Percentiles rank a stretch among this genome's conserved stretches.
These are phyloP conservation scores for Syzygium aqueum DNA, from an alignment of 345 rosid species.

Conservation along the genomic window DNA sequence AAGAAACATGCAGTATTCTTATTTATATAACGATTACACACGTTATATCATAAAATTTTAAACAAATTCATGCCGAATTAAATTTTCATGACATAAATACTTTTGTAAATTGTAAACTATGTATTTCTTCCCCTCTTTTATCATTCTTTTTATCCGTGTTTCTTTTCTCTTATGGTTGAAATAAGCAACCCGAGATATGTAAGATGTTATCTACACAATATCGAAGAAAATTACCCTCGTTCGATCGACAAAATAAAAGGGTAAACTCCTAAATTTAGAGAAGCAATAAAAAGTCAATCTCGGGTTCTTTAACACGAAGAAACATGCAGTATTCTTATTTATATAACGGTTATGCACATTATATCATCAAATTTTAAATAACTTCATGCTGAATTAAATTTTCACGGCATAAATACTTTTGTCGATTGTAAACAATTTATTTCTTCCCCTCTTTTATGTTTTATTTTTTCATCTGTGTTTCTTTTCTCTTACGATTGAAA, in stretches of 20 bases:
- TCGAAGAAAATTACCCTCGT: background rate
- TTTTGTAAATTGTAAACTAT: background rate
- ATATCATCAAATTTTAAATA: background rate
- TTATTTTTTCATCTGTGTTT: background rate
- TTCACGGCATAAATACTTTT: background rate
- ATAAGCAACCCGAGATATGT: background rate
- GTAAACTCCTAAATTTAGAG: background rate
- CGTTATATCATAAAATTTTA: too few species aligned
- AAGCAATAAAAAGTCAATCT: background rate
- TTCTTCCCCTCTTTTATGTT: background rate
- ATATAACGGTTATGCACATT: background rate
- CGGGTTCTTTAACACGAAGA: background rate
- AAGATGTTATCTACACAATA: background rate
- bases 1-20: too few species aligned
- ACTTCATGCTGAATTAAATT: background rate
- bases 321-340: too few species aligned
- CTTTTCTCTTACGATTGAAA: background rate
- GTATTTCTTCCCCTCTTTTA: background rate
- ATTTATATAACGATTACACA: background rate
- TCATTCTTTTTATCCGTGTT: background rate
- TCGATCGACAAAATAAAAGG: background rate
- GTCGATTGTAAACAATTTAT: background rate
- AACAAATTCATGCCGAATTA: background rate
- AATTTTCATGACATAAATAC: background rate
- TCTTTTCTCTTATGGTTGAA: background rate